Percentiles rank a stretch among this genome's conserved stretches.
phyloP scores from a whole-genome alignment of 768 basidiomycete genomes.

The Boletus pseudopeckii region DNA sequence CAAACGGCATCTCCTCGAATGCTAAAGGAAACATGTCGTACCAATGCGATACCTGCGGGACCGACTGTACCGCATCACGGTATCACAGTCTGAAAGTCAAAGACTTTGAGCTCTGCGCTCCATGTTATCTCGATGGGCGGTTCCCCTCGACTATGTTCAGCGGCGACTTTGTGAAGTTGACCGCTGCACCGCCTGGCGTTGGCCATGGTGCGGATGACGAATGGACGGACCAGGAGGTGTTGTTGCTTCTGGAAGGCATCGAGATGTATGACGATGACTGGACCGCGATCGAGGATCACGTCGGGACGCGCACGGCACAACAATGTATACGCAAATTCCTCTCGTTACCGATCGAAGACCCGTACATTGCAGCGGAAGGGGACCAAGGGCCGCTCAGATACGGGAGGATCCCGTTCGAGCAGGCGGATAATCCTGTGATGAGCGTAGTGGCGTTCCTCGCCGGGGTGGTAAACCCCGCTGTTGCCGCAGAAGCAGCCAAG shows the following conservation, averaged over 20 bases:
- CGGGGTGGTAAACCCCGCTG: conserved; percentile 83
- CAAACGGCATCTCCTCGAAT: conserved; percentile 48
- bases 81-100: conserved; percentile 94
- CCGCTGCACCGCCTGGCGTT: conserved; percentile 35
- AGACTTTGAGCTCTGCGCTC: conserved; percentile 83
- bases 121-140: conserved; percentile 94
- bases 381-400: conserved; percentile 74
- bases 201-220: conserved; percentile 50
- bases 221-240: conserved; percentile 90
- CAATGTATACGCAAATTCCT: conserved; percentile 96
- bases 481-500: conserved; percentile 93
- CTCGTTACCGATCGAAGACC: conserved; percentile 94
- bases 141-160: conserved; percentile 96
- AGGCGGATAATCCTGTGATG: conserved; percentile 97
- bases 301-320: conserved; percentile 86
- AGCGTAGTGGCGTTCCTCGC: conserved; percentile 97
- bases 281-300: conserved; percentile 89
- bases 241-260: conserved; percentile 89
- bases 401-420: conserved; percentile 83
- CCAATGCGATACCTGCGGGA: conserved; percentile 91
- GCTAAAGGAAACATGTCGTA: conserved; percentile 53
- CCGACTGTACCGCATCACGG: conserved; percentile 83
- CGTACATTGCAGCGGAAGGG: conserved; percentile 76
- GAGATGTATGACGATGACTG: conserved; percentile 99
- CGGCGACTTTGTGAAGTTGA: conserved; percentile 92